A percentile compares a stretch with the other conserved stretches of the same genome.
phyloP scores from a whole-genome alignment of 164 flowering plant species.

The Macadamia integrifolia region DNA sequence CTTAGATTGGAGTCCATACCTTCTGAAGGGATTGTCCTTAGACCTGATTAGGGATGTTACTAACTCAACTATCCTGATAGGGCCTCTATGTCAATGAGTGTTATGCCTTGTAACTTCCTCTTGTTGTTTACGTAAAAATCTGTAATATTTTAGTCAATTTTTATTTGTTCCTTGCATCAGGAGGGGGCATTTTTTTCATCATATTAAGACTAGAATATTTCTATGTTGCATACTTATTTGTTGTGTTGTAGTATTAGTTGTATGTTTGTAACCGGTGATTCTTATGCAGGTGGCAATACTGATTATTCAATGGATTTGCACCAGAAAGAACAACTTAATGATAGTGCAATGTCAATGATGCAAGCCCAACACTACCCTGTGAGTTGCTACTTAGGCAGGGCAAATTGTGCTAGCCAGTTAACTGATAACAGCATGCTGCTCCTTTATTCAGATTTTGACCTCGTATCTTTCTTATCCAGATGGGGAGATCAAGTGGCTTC shows the following conservation, averaged over 20 bases:
- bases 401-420: not conserved
- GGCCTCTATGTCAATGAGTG: no score
- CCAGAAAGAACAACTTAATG: slow-evolving; percentile 37
- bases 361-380: slow-evolving; percentile 35
- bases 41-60: no score
- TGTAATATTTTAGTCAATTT: not conserved
- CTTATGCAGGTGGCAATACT: slow-evolving; percentile 29
- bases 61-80: no score
- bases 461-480: slow-evolving; percentile 7
- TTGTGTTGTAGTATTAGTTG: not conserved
- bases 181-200: not conserved
- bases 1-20: no score
- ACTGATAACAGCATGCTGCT: not conserved
- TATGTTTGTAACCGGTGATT: not conserved
- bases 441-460: not conserved
- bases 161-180: not conserved
- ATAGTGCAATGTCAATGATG: slow-evolving; percentile 27
- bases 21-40: no score
- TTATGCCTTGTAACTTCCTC: no score
- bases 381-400: slow-evolving; percentile 6
- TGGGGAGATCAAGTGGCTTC: slow-evolving; percentile 32
- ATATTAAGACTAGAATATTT: no score
- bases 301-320: slow-evolving; percentile 36
- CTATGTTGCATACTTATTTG: not conserved
- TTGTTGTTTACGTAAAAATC: no score